These are phyloP conservation scores for Dendrobium nobile DNA, from an alignment of 106 monocot genomes.

Conservation along the genomic window DNA sequence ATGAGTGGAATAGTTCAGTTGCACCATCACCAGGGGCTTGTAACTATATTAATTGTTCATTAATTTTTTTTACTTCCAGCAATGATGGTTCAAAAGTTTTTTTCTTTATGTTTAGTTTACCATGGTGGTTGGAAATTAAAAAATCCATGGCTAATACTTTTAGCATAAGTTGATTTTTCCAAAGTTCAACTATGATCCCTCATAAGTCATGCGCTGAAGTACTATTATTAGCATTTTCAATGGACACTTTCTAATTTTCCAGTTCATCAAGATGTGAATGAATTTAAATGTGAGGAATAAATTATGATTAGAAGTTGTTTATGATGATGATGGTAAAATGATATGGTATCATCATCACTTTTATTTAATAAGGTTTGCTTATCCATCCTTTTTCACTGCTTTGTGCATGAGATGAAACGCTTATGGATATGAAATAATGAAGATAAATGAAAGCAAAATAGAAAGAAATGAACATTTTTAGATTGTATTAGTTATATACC, in stretches of 20 bases:
- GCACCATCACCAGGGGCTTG: too few relatives aligned
- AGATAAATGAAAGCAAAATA: background rate
- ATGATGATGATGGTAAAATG: background rate
- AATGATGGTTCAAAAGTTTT: too few relatives aligned
- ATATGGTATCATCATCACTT: background rate
- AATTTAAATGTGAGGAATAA: background rate
- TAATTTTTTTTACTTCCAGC: too few relatives aligned
- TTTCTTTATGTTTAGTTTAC: background rate
- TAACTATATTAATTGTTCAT: too few relatives aligned
- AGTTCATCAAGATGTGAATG: background rate
- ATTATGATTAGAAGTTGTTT: background rate
- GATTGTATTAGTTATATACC: background rate
- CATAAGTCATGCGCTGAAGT: background rate
- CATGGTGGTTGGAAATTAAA: background rate
- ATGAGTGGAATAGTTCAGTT: too few relatives aligned
- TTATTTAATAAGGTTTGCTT: background rate
- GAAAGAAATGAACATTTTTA: background rate
- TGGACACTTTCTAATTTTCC: background rate
- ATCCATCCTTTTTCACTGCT: background rate
- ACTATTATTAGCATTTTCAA: background rate
- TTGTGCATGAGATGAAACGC: background rate
- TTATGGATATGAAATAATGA: background rate
- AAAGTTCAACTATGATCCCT: background rate
- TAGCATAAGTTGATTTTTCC: background rate
- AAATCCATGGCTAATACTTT: background rate